phyloP scores from a whole-genome alignment of 306 rosid species.

The Rosa persica region DNA sequence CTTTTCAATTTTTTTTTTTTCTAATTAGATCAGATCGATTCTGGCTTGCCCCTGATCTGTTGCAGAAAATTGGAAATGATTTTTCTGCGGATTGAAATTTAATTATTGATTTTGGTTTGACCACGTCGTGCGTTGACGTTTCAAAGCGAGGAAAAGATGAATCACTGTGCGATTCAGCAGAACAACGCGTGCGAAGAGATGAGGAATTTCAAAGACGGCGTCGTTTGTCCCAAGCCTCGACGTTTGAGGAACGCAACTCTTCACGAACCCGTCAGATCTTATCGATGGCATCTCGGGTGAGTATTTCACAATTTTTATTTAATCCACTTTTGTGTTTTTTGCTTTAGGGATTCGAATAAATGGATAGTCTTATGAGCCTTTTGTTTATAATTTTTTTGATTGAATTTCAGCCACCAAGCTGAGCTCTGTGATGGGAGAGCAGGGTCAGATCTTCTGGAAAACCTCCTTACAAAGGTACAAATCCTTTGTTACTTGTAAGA shows the following conservation, averaged over 20 bases:
- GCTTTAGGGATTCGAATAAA: neutral
- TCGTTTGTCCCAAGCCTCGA: constrained; percentile 94
- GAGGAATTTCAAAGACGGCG: constrained; percentile 38
- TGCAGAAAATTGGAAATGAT: neutral
- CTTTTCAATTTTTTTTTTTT: neutral
- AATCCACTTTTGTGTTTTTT: neutral
- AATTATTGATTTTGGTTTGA: neutral
- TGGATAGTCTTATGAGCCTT: neutral
- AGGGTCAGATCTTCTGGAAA: constrained; percentile 60
- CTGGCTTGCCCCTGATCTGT: neutral
- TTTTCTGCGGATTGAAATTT: neutral
- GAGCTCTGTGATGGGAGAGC: constrained; percentile 61
- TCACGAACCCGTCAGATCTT: constrained; percentile 51
- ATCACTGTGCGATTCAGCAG: constrained; percentile 60
- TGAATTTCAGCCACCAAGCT: constrained; percentile 60
- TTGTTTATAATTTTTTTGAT: neutral
- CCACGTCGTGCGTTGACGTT: constrained; percentile 31
- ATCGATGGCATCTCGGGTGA: constrained; percentile 71
- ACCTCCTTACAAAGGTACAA: constrained; percentile 67
- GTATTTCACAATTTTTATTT: neutral
- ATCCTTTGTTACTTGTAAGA: neutral
- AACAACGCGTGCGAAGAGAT: constrained; percentile 62
- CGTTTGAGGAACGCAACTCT: constrained; percentile 53
- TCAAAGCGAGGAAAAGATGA: constrained; percentile 45
- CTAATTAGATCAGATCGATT: neutral